Conservation (phyloP, 176 grass and related monocot genomes). For the Zoysia japonica region DNA sequence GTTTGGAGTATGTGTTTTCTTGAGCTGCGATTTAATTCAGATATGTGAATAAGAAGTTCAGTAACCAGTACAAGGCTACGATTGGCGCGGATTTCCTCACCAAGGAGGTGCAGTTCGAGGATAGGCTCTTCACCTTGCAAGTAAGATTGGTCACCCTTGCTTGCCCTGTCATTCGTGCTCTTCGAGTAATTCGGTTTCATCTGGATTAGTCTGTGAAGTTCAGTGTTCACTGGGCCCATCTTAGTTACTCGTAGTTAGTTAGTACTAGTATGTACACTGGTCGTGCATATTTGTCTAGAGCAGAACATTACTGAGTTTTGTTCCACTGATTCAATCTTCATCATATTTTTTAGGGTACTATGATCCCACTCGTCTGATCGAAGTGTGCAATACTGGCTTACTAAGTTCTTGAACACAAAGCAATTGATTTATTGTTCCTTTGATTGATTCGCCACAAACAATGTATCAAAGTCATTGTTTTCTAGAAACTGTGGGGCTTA, state of each 20-base stretch:
- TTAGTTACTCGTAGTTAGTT: neutral
- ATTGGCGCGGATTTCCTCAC: conserved; percentile 93
- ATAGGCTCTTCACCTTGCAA: conserved; percentile 79
- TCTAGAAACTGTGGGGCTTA: too few relatives aligned
- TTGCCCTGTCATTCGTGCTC: neutral
- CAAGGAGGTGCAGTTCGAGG: conserved; percentile 76
- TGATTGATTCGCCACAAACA: neutral
- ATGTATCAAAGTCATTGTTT: neutral
- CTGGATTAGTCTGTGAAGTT: neutral
- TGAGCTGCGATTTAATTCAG: conserved; percentile 52
- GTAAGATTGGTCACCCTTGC: conserved; percentile 12
- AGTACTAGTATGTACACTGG: neutral
- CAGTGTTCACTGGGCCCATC: neutral
- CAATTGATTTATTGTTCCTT: neutral
- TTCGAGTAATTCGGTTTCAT: too few relatives aligned
- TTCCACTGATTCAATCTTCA: too few relatives aligned
- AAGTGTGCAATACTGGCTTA: neutral
- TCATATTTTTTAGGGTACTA: neutral
- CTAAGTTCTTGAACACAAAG: neutral
- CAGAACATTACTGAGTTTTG: neutral
- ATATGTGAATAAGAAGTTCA: conserved; percentile 89
- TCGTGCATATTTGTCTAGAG: conserved; percentile 4
- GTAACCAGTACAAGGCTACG: conserved; percentile 86
- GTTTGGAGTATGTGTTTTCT: conserved; percentile 3
- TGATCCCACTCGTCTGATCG: neutral